Base-by-base conservation (phyloP, 208 protist species). In the Giardia muris region DNA sequence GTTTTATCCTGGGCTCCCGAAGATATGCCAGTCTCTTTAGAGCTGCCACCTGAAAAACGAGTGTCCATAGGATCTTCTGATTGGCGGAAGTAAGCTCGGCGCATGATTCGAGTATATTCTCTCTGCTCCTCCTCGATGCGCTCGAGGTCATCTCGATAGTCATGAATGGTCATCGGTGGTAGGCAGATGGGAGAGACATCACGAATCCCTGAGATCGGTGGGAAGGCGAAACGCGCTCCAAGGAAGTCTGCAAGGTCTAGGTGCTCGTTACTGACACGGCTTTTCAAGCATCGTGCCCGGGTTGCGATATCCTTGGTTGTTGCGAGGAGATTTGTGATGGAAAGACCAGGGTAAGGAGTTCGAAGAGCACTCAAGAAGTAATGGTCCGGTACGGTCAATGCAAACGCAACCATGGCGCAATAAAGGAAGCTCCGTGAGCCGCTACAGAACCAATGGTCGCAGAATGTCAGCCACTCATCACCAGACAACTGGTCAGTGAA, bases 401-500 rank as follows among this genome's bases (percentile, higher is more conserved):
- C 3, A 89, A 89, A 89, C 19, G 42, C 42, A 10, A 43, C 86
- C 45, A 89, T 46, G 19, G 42, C 4, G 42, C 4, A 10, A 43
- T 89, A 89, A 4, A 89, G 86, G 45, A 44, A 89, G 4, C n/a
- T 89, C 19, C 4, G 22, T 45, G n/a, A 4, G n/a, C 86, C 86
- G 4, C 45, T 4, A 4, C 22, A 46, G 45, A 89, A 44, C 22
- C 4, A 89, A 44, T 90, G 1, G 48, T 90, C 87, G 48, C 2
- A 22, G 48, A 90, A 45, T 47, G n/a, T 47, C 10, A 90, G 45
- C 87, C 87, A 90, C 45, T 90, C 87, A 2, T 90, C 44, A 2
- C 87, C 87, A 3, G 2, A 22, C 48, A 90, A 45, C n/a, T 90
- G 44, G 2, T 90, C 87, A 22, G 87, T 90, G n/a, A 90, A 90